phyloP scores from a whole-genome alignment of 2,329 filamentous ascomycete genomes.

The Grosmannia penicillata region DNA sequence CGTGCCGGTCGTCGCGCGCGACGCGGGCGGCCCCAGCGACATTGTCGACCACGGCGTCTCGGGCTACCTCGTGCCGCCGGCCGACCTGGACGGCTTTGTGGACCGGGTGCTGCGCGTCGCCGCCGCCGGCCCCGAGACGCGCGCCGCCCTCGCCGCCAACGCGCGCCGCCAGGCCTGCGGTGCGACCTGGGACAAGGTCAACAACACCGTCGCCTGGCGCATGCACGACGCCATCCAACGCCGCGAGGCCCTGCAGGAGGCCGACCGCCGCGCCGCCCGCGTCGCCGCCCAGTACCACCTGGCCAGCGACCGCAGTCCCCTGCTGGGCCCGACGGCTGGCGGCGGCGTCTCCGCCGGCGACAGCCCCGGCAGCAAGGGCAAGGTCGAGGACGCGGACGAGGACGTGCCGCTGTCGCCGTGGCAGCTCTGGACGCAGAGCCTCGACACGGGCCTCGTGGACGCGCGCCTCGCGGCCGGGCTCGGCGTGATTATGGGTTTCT shows the following conservation, averaged over 20 bases:
- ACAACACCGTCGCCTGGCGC: conserved; percentile 52
- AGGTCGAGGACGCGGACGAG: neutral
- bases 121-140: conserved; percentile 19
- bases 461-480: conserved; percentile 29
- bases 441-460: conserved; percentile 26
- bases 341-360: conserved; percentile 4
- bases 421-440: conserved; percentile 24
- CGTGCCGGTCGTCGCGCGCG: conserved; percentile 52
- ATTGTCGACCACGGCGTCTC: conserved; percentile 44
- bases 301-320: neutral
- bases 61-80: conserved; percentile 44
- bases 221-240: conserved; percentile 40
- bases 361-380: neutral
- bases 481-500: conserved; percentile 30
- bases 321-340: neutral
- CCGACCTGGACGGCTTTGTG: conserved; percentile 45
- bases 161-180: conserved; percentile 43
- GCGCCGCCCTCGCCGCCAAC: conserved; percentile 27
- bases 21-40: conserved; percentile 55
- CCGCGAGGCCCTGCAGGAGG: conserved; percentile 19
- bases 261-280: conserved; percentile 4
- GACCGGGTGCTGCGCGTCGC: conserved; percentile 34
- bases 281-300: conserved; percentile 5
- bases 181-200: conserved; percentile 58
- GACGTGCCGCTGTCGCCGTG: conserved; percentile 18